Percentiles rank a stretch among this genome's conserved stretches.
Evolutionary conservation across 257 asterid species (phyloP).

Genomic region (Fraxinus pennsylvanica): DNA sequence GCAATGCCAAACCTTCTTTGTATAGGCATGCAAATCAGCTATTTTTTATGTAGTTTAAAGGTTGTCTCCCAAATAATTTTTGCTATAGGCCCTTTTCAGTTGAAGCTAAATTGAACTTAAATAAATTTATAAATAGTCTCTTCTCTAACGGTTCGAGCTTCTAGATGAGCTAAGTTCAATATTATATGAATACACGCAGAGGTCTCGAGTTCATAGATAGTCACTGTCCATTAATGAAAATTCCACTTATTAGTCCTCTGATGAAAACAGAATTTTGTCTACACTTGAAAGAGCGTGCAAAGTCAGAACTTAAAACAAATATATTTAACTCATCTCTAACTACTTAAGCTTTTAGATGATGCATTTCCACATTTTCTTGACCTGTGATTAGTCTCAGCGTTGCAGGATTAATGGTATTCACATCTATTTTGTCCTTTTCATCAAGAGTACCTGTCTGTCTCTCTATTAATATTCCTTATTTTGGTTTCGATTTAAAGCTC

Average conservation of each 20-base stretch:
- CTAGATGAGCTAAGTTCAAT: neutral
- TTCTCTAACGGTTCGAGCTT: too few relatives aligned
- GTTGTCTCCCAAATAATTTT: neutral
- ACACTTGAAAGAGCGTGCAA: neutral
- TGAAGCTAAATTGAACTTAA: too few relatives aligned
- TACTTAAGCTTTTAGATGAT: neutral
- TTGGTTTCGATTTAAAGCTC: constrained; percentile 34
- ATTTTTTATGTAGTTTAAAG: too few relatives aligned
- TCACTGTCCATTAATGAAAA: neutral
- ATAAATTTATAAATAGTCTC: neutral
- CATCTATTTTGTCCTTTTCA: constrained; percentile 26
- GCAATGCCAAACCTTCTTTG: neutral
- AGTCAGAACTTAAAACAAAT: neutral
- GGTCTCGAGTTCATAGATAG: too few relatives aligned
- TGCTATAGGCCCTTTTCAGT: neutral
- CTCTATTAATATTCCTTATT: constrained; percentile 6
- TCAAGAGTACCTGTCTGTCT: neutral
- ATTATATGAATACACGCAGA: too few relatives aligned
- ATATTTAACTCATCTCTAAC: neutral
- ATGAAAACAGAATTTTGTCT: neutral
- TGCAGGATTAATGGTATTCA: constrained; percentile 15
- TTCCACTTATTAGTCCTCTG: neutral
- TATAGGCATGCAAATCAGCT: neutral
- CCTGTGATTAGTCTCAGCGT: neutral
- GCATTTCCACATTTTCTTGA: constrained; percentile 7